Evolutionary conservation across 2,329 filamentous ascomycete species (phyloP), one percentile per base, ranked within the genome.

Genomic region (Botryotinia narcissicola): DNA sequence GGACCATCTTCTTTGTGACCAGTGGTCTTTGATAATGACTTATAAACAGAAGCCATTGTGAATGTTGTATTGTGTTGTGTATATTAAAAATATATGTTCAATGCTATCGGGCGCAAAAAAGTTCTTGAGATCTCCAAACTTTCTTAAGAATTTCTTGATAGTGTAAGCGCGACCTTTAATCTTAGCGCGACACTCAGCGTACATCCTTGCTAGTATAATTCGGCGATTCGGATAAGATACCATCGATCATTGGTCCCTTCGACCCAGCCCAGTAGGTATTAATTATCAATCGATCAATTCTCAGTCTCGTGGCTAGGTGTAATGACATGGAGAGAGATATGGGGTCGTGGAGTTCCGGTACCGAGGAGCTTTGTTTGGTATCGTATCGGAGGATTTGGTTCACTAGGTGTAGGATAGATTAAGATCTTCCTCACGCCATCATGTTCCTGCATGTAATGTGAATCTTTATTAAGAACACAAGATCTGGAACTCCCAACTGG

Each of bases 1-100:
- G 82, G 83, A 70, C 81, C 84, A 64, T 89, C 86, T 69, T 83
- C 80, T 71, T 85, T 84, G 77, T 88, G 87, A 69, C 84, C 83
- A 74, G 83, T 79, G 78, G 84, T 83, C 82, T 92, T 93, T 9
- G 90, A 91, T 70, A 94, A 84, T 25, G 91, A 90, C 81, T 93
- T 93, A 84, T 93, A 93, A 40, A 93, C 91, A 60, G 91, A 86
- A 68, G 91, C 90, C 92, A 93, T 92, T 75, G 46, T 73, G 48
- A 32, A 70, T 78, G 68, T 71, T 59, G 73, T 78, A 66, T 72
- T 63, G 73, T 78, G 69, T 72, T 61, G 66, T 37, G 44, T 54
- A 29, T 48, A 44, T 48, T 46, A 60, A 54, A n/a, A 42, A 14
- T 48, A 37, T 44, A 48, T 69, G 42, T 59, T 72, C 37, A 67